These are phyloP conservation scores for Scheffersomyces lignosus DNA, from an alignment of 805 yeast species.

Conservation along the genomic window DNA sequence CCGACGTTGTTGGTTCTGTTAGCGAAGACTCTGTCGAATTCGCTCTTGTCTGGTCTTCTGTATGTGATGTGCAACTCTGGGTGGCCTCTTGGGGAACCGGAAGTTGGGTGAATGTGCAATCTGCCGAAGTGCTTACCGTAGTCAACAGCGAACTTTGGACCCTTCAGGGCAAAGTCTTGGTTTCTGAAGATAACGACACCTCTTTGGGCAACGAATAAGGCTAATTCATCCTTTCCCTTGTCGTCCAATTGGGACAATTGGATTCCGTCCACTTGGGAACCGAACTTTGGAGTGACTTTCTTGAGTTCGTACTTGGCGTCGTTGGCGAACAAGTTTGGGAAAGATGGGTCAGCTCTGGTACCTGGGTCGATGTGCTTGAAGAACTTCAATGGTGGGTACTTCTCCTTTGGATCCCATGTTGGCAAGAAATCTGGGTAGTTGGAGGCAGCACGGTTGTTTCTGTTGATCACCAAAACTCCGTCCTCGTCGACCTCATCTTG, in stretches of 20 bases:
- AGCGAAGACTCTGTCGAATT: slow-evolving; percentile 26
- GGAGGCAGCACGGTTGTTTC: slow-evolving; percentile 32
- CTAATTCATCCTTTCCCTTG: slow-evolving; percentile 66
- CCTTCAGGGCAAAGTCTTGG: slow-evolving; percentile 58
- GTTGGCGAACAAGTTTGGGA: slow-evolving; percentile 51
- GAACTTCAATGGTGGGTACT: slow-evolving; percentile 50
- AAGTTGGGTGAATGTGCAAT: slow-evolving; percentile 70
- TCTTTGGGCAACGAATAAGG: slow-evolving; percentile 64
- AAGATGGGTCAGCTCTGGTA: slow-evolving; percentile 58
- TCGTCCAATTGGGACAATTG: slow-evolving; percentile 56
- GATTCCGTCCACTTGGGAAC: slow-evolving; percentile 60
- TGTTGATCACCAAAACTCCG: slow-evolving; percentile 49
- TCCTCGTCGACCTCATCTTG: slow-evolving; percentile 49
- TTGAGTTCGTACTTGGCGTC: slow-evolving; percentile 29
- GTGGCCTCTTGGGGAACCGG: slow-evolving; percentile 60
- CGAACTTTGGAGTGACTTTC: slow-evolving; percentile 65
- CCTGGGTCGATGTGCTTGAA: slow-evolving; percentile 66
- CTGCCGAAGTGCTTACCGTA: slow-evolving; percentile 69
- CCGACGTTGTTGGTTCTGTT: slow-evolving; percentile 29
- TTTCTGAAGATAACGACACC: slow-evolving; percentile 68
- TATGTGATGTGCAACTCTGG: slow-evolving; percentile 38
- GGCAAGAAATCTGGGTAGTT: slow-evolving; percentile 61
- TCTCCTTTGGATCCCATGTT: slow-evolving; percentile 63
- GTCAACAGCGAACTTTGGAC: slow-evolving; percentile 50
- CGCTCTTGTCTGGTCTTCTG: slow-evolving; percentile 29